phyloP scores from a whole-genome alignment of 1,284 basidiomycete genomes.

The Fomitopsis pinicola region DNA sequence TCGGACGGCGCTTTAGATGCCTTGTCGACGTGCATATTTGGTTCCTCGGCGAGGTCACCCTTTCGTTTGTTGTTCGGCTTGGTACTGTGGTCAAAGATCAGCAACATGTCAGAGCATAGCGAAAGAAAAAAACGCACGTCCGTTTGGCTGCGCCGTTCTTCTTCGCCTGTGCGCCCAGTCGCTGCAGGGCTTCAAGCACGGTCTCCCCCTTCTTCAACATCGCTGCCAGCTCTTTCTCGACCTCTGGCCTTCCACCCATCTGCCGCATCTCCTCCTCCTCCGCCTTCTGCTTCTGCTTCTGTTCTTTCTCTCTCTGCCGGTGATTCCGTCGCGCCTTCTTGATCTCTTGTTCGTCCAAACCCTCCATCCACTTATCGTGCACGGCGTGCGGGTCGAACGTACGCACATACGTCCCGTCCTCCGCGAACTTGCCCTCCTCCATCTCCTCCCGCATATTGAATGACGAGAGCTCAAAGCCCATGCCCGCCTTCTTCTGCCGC shows the following conservation, averaged over 20 bases:
- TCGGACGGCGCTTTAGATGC: slow-evolving; percentile 37
- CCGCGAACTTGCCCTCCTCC: slow-evolving; percentile 94
- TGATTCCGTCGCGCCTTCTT: slow-evolving; percentile 74
- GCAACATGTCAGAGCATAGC: background rate
- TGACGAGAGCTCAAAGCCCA: slow-evolving; percentile 90
- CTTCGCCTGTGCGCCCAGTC: slow-evolving; percentile 75
- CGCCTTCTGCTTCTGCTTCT: slow-evolving; percentile 67
- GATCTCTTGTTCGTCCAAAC: slow-evolving; percentile 82
- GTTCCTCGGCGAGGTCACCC: slow-evolving; percentile 26
- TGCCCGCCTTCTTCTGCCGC: slow-evolving; percentile 74
- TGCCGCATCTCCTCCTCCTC: slow-evolving; percentile 66
- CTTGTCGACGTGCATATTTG: slow-evolving; percentile 45
- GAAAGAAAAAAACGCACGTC: slow-evolving; percentile 17
- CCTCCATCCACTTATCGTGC: slow-evolving; percentile 96
- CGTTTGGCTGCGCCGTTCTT: slow-evolving; percentile 41
- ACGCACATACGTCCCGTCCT: slow-evolving; percentile 86
- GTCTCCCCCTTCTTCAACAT: slow-evolving; percentile 88
- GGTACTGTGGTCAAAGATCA: background rate
- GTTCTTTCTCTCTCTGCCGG: slow-evolving; percentile 63
- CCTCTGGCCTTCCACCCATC: slow-evolving; percentile 60
- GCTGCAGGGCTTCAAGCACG: slow-evolving; percentile 85
- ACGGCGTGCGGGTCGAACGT: slow-evolving; percentile 88
- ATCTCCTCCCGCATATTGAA: slow-evolving; percentile 99
- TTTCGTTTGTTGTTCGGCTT: slow-evolving; percentile 33
- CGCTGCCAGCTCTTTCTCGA: slow-evolving; percentile 68